Evolutionary conservation across 352 stramenopile species (phyloP), one percentile per base, ranked within the genome.

Genomic region (Pythium sp.): DNA sequence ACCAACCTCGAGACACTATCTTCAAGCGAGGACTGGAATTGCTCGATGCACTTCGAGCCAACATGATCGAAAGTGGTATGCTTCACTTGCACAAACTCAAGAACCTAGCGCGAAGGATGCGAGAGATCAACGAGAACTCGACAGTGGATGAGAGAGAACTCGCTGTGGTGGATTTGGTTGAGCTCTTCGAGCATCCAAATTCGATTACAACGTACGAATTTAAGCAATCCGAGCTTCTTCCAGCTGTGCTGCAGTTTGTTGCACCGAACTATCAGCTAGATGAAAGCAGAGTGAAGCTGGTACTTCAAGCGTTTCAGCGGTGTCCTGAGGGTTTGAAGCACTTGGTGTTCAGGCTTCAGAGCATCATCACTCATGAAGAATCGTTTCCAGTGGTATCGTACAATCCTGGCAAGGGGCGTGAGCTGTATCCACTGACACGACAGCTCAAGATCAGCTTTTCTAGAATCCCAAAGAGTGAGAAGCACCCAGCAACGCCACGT

Each of bases 171-270:
- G 86, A 92, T 69, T 72, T 94, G 24, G 80, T 92, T 41, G 86
- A 94, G 56, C 69, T 94, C 28, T 91, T 94, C 59, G 82, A 92
- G 24, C 76, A 92, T 54, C 71, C 81, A 38, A 88, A 90, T 61
- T 85, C 81, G 12, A 90, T 95, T 54, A 95, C 87, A 24, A 89
- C 84, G 0, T 91, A 92, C 36, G 87, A 95, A 58, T 92, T 95
- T 68, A 93, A 92, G 59, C 86, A 93, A 43, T 95, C 86, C 2
- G 75, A 87, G 54, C 68, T 95, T 1, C 74, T 95, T 8, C 78
- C 84, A 32, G 81, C 86, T 1, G 68, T 95, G 47, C 67, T 92
- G 32, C 62, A 78, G 9, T 92, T 84, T 51, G 34, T 94, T 6
- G 73, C 77, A 4, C 77, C 82, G 3, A 58, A 69, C 1, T 69